Percentiles rank a stretch among this genome's conserved stretches.
phyloP scores from a whole-genome alignment of 306 rosid species.

The Casuarina equisetifolia region DNA sequence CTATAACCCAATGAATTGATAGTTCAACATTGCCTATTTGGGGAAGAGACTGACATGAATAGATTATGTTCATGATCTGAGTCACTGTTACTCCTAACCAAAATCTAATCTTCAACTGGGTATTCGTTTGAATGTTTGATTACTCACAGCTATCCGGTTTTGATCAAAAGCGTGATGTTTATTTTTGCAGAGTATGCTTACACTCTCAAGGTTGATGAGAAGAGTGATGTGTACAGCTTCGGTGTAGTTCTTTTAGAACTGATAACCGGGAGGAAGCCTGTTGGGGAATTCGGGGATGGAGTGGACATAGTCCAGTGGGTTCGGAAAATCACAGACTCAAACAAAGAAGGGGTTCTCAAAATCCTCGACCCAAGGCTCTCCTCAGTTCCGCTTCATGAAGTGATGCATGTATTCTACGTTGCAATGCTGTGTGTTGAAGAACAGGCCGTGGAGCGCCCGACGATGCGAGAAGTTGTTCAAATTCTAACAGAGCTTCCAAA shows the following conservation, averaged over 20 bases:
- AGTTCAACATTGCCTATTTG: neutral
- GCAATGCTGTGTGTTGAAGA: slow-evolving; percentile 97
- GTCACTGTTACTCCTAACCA: no score
- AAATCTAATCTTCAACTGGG: no score
- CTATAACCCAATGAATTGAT: slow-evolving; percentile 11
- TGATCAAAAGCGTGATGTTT: slow-evolving; percentile 3
- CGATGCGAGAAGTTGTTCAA: slow-evolving; percentile 98
- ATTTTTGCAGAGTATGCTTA: slow-evolving; percentile 83
- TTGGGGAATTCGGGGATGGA: slow-evolving; percentile 95
- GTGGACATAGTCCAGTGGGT: slow-evolving; percentile 99
- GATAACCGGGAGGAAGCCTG: slow-evolving; percentile 82
- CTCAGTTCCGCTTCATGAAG: slow-evolving; percentile 84
- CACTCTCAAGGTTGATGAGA: slow-evolving; percentile 90
- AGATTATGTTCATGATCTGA: neutral
- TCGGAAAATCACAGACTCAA: slow-evolving; percentile 78
- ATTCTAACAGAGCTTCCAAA: slow-evolving; percentile 90
- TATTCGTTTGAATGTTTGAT: neutral
- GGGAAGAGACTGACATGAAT: neutral
- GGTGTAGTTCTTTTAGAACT: slow-evolving; percentile 92
- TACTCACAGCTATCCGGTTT: neutral
- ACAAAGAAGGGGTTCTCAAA: slow-evolving; percentile 78
- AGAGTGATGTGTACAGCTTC: slow-evolving; percentile 92
- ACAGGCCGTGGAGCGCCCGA: slow-evolving; percentile 93
- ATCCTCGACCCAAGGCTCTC: slow-evolving; percentile 88
- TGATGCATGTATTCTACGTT: slow-evolving; percentile 84